Evolutionary conservation across 768 basidiomycete genomes (phyloP).

Genomic region (Mycena floridula): DNA sequence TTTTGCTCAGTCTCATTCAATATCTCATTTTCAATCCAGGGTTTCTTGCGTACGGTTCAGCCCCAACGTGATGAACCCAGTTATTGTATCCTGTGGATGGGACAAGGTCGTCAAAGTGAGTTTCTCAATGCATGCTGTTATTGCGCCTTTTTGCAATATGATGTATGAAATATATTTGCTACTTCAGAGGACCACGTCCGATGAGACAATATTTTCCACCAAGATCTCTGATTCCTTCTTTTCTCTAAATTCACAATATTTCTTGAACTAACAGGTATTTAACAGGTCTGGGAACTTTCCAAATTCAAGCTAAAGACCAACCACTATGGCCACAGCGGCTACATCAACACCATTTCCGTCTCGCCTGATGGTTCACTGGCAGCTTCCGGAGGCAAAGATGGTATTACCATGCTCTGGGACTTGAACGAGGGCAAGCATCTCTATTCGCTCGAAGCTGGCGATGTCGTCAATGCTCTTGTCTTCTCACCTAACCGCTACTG

Average conservation of each 20-base stretch:
- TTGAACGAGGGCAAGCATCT: slow-evolving; percentile 99
- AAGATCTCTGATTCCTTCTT: slow-evolving; percentile 64
- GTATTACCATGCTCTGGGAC: slow-evolving; percentile 99
- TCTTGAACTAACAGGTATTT: slow-evolving; percentile 9
- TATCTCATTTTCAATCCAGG: slow-evolving; percentile 37
- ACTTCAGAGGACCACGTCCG: slow-evolving; percentile 73
- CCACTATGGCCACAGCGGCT: slow-evolving; percentile 99
- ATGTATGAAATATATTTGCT: slow-evolving; percentile 67
- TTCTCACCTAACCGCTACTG: slow-evolving; percentile 99
- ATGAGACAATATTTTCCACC: slow-evolving; percentile 78
- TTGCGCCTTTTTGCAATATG: slow-evolving; percentile 19
- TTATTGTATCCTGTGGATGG: slow-evolving; percentile 99
- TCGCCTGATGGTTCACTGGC: slow-evolving; percentile 99
- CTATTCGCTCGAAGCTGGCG: slow-evolving; percentile 98
- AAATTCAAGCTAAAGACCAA: slow-evolving; percentile 99
- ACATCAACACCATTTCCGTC: slow-evolving; percentile 97
- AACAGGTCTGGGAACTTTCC: slow-evolving; percentile 97
- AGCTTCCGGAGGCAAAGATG: slow-evolving; percentile 98
- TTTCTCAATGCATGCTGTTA: slow-evolving; percentile 7
- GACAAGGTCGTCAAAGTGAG: slow-evolving; percentile 99
- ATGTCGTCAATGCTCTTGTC: slow-evolving; percentile 97
- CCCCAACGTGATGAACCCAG: slow-evolving; percentile 94
- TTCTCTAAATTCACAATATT: slow-evolving; percentile 7
- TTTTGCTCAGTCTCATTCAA: neutral
- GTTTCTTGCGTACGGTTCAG: slow-evolving; percentile 99